phyloP scores from a whole-genome alignment of 345 rosid species.

The Cardamine resedifolia region DNA sequence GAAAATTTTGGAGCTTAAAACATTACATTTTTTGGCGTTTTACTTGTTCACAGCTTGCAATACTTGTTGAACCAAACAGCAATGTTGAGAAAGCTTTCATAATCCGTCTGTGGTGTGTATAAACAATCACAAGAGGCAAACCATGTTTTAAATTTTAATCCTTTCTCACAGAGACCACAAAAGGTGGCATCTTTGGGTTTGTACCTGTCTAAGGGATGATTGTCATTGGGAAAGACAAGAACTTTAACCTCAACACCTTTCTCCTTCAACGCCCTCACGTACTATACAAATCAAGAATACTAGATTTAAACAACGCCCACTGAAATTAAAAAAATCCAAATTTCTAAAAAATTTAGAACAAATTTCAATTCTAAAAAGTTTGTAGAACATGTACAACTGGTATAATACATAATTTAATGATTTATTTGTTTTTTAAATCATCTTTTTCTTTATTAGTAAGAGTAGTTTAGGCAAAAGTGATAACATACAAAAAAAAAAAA shows the following conservation, averaged over 20 bases:
- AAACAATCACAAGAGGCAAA: constrained; percentile 22
- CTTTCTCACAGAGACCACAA: neutral
- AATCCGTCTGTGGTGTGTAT: constrained; percentile 84
- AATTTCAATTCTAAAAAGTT: no score
- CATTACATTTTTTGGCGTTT: no score
- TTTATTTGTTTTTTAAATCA: no score
- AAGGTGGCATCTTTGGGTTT: neutral
- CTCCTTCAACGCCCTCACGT: constrained; percentile 77
- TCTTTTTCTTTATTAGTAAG: no score
- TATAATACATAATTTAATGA: no score
- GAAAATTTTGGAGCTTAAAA: no score
- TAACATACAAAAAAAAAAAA: no score
- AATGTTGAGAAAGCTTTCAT: constrained; percentile 75
- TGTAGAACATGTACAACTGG: no score
- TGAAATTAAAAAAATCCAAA: no score
- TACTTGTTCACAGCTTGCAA: constrained; percentile 43
- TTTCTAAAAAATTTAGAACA: no score
- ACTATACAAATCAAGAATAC: constrained; percentile 45
- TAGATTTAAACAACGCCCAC: constrained; percentile 8
- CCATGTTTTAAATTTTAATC: neutral
- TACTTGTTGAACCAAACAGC: constrained; percentile 85
- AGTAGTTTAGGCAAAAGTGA: no score
- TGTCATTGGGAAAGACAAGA: constrained; percentile 66
- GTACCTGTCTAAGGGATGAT: constrained; percentile 75
- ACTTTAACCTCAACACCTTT: constrained; percentile 73